A percentile compares a stretch with the other conserved stretches of the same genome.
Evolutionary conservation across 257 asterid species (phyloP).

Genomic region (Fraxinus excelsior): DNA sequence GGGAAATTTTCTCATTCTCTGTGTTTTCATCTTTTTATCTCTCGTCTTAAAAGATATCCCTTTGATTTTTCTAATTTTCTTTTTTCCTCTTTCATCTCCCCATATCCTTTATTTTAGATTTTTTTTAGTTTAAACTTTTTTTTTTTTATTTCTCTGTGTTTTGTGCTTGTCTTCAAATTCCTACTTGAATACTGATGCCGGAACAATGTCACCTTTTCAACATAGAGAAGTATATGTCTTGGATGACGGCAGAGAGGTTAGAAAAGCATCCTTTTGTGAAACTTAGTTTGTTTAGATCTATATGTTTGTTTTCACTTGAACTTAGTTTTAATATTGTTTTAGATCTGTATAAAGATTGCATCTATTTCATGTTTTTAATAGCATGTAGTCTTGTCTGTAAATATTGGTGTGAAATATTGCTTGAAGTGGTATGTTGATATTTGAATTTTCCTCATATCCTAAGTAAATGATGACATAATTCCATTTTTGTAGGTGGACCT

Average conservation of each 20-base stretch:
- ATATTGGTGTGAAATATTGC: constrained; percentile 6
- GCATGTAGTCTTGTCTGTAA: neutral
- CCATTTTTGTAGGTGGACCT: constrained; percentile 79
- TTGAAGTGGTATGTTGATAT: neutral
- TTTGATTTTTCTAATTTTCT: neutral
- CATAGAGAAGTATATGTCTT: constrained; percentile 96
- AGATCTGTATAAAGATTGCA: neutral
- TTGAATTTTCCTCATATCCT: constrained; percentile 5
- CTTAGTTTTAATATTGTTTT: neutral
- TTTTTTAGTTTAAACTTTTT: neutral
- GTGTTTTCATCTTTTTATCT: no score
- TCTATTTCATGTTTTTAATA: constrained; percentile 1
- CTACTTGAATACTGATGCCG: constrained; percentile 90
- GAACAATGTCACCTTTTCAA: constrained; percentile 97
- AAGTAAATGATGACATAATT: constrained; percentile 23
- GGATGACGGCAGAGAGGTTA: constrained; percentile 98
- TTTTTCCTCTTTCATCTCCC: neutral
- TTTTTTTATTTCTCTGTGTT: neutral
- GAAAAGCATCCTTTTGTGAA: constrained; percentile 19
- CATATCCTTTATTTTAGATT: neutral
- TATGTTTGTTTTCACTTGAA: neutral
- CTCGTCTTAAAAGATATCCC: no score
- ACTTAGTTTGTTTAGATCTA: constrained; percentile 5
- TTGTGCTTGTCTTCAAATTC: constrained; percentile 58
- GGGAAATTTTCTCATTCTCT: no score